A percentile compares a stretch with the other conserved stretches of the same genome.
phyloP scores from a whole-genome alignment of 2,329 filamentous ascomycete genomes.

The Colletotrichum tofieldiae region DNA sequence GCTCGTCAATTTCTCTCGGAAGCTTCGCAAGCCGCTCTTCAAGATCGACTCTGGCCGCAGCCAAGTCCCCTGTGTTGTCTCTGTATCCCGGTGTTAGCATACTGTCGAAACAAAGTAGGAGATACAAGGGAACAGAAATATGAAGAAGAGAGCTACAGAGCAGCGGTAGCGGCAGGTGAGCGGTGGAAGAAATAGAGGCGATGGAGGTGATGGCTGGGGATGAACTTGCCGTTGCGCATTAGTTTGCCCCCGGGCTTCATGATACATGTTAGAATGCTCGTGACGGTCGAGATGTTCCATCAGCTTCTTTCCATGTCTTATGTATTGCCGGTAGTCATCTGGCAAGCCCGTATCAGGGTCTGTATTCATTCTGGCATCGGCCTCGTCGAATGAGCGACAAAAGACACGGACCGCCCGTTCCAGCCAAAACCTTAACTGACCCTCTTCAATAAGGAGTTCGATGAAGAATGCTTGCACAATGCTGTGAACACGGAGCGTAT shows the following conservation, averaged over 20 bases:
- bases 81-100: conserved; percentile 27
- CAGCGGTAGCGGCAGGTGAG: background rate
- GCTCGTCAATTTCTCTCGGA: conserved; percentile 58
- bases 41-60: conserved; percentile 52
- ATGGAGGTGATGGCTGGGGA: background rate
- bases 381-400: conserved; percentile 64
- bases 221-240: background rate
- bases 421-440: conserved; percentile 64
- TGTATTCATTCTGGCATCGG: conserved; percentile 59
- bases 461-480: conserved; percentile 70
- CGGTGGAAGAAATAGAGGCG: background rate
- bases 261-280: conserved; percentile 46
- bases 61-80: conserved; percentile 50
- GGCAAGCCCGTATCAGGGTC: conserved; percentile 58
- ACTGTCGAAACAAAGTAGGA: background rate
- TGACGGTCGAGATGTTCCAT: conserved; percentile 59
- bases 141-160: background rate
- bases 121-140: background rate
- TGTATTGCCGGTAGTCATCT: conserved; percentile 68
- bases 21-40: conserved; percentile 56
- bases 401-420: conserved; percentile 64
- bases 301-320: conserved; percentile 66
- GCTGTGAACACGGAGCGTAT: conserved; percentile 66
- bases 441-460: conserved; percentile 60
- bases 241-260: background rate